Base-by-base conservation (phyloP, 31 red algal genomes). In the Porphyra umbilicalis region DNA sequence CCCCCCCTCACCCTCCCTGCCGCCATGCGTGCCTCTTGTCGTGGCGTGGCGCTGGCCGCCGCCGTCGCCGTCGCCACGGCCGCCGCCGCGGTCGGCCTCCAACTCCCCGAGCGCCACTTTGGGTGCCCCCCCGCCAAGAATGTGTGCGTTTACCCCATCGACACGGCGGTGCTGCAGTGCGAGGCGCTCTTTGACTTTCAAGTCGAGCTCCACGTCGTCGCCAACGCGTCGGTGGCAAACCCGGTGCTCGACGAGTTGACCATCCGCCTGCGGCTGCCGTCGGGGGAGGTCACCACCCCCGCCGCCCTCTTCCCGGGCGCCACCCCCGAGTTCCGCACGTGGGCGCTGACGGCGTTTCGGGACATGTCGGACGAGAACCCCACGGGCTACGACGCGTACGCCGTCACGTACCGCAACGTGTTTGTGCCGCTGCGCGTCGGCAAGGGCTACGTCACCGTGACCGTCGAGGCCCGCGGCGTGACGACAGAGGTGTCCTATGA, bases 61-160 rank as follows among this genome's bases (percentile, higher is more conserved):
- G 57, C 14, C 14, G 13, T 71, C 57, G 8, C 57, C 16, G 14
- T 71, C 57, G 20, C 30, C 1, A 29, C 16, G 57, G 57, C 57
- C 42, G 30, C 13, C 0, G 29, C 78, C 25, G 46, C 38, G 34
- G 0, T 32, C 15, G 87, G 82, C 18, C 29, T 84, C 31, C 87
- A 90, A 80, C 77, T 36, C 33, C 83, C 87, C 32, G 87, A 90
- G 34, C 82, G 87, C 20, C 87, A 90, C 78, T 90, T 85, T 35
- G 87, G 87, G 32, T 90, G 87, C 75, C 76, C 78, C 29, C 77
- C 16, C 38, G 83, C 82, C 15, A 86, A 85, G 35, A 85, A 90
- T n/a, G 87, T 90, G 30, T 90, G 87, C 79, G 68, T 90, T 4
- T 90, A 90, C 57, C 87, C 87, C 11, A 83, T 85, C 67, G 83